Evolutionary conservation across 1,139 yeast genomes (phyloP).

Genomic region (Hansenula lynferdii): DNA sequence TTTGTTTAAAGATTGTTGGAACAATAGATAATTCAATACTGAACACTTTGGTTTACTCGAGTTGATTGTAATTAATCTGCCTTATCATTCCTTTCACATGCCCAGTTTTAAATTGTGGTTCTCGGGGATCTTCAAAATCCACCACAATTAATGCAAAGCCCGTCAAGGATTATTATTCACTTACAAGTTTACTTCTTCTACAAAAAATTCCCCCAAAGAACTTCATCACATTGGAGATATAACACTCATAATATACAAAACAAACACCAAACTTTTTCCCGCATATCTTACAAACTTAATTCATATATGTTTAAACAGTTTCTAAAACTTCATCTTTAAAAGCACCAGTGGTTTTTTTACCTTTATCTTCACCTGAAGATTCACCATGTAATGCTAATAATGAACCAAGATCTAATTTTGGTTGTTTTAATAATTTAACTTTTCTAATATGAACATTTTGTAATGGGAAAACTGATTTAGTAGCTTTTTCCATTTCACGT

Average conservation of each 20-base stretch:
- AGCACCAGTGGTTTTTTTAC: conserved; percentile 77
- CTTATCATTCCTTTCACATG: too few species aligned
- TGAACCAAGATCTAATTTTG: conserved; percentile 82
- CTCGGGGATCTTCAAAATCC: too few species aligned
- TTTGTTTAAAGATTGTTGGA: too few species aligned
- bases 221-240: conserved; percentile 1
- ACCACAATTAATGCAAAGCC: too few species aligned
- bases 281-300: background rate
- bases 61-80: too few species aligned
- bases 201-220: background rate
- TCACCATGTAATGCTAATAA: conserved; percentile 86
- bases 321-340: conserved; percentile 87
- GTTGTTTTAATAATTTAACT: conserved; percentile 83
- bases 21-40: too few species aligned
- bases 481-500: conserved; percentile 80
- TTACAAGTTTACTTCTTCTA: background rate
- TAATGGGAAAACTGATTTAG: conserved; percentile 75
- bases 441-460: conserved; percentile 86
- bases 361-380: conserved; percentile 72
- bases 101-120: too few species aligned
- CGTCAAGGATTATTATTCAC: too few species aligned
- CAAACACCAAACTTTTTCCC: background rate
- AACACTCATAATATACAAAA: conserved; percentile 1
- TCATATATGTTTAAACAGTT: conserved; percentile 36
- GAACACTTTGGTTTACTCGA: too few species aligned